Evolutionary conservation across 2,329 filamentous ascomycete genomes (phyloP), one percentile per base, ranked within the genome.

Genomic region (Penicillium sp.): DNA sequence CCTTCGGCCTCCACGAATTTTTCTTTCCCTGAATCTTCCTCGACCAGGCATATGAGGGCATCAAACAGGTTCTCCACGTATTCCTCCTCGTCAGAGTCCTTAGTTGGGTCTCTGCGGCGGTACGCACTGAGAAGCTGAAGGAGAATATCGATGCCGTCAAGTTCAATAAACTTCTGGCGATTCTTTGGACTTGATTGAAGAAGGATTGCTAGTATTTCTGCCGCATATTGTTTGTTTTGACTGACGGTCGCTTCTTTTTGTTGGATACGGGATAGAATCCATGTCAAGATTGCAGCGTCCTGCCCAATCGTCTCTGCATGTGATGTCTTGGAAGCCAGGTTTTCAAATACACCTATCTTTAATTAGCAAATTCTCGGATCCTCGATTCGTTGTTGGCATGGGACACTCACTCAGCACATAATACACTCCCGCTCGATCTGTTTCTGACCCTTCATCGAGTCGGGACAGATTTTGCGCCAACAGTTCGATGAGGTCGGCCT

Each of bases 51-150:
- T 0, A 90, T 89, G 16, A 97, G 70, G 1, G 87, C 84, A 67
- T 96, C 92, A 70, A 99, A 99, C 0, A 97, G 70, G 61, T 99
- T 96, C 73, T 96, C 91, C 69, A 95, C 89, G 70, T 90, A 97
- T 75, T 99, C 94, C 69, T 96, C 92, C 71, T 97, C 94, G 47
- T 94, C 87, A 30, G 87, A 86, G 55, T 91, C 90, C 67, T 89
- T 93, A 45, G 86, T 83, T 0, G 94, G 94, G 67, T 99, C 92
- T 45, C 86, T 83, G 75, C 88, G 89, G 53, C 94, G 86, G 74
- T 97, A 99, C 1, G 86, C 78, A 1, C 92, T 90, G 0, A 95
- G 82, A 0, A 96, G 80, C 73, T 95, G 91, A 13, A 99, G 84
- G 62, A 96, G 78, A 3, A 81, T 72, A 65, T 99, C 93, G 7